Conservation (phyloP, 148 eudicot genomes). For the Cornus suecica region DNA sequence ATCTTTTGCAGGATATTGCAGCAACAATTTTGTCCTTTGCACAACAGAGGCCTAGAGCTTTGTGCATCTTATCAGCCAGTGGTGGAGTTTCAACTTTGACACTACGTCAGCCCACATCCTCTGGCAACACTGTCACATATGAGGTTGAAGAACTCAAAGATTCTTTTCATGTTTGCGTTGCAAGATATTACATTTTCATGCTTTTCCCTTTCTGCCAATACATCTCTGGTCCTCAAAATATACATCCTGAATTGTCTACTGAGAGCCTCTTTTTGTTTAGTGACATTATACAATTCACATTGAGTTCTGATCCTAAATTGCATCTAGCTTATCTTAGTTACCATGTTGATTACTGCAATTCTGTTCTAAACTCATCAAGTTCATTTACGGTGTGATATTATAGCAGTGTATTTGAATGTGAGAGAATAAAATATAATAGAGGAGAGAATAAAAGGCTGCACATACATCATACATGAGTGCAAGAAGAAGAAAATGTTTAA, state of each 20-base stretch:
- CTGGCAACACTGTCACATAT: conserved; percentile 53
- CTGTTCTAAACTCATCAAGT: not conserved
- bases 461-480: no score
- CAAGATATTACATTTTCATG: not conserved
- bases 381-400: not conserved
- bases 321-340: not conserved
- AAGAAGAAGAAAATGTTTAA: no score
- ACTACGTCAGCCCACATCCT: conserved; percentile 57
- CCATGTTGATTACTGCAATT: not conserved
- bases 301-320: not conserved
- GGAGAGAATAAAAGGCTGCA: no score
- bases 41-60: conserved; percentile 83
- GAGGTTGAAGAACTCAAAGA: conserved; percentile 43
- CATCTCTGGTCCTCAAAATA: not conserved
- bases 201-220: not conserved
- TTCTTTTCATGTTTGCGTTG: not conserved
- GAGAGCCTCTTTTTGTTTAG: not conserved
- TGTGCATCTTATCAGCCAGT: conserved; percentile 80
- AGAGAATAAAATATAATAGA: no score
- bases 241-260: not conserved
- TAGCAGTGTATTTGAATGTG: not conserved
- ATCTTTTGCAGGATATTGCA: conserved; percentile 63
- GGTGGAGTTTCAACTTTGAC: conserved; percentile 82
- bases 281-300: no score
- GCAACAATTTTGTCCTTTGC: conserved; percentile 68